Conservation (phyloP, 768 basidiomycete species). For the Lyophyllum atratum region DNA sequence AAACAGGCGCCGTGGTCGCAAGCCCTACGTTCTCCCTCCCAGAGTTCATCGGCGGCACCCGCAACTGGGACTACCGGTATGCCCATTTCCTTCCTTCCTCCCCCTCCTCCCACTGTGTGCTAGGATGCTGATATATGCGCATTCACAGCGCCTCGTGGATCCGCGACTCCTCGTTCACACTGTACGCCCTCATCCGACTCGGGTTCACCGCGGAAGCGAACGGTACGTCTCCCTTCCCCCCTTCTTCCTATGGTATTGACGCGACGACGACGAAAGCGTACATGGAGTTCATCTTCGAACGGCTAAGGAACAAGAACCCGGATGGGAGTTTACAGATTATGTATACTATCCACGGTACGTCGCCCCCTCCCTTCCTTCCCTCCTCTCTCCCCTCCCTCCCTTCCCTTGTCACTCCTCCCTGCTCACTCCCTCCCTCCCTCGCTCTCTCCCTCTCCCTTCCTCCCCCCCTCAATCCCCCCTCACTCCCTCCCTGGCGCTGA, state of each 20-base stretch:
- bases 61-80: constrained; percentile 85
- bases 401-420: too few relatives aligned
- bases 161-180: constrained; percentile 93
- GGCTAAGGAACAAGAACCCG: constrained; percentile 79
- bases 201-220: constrained; percentile 95
- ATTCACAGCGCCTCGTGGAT: constrained; percentile 76
- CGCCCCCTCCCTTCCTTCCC: not conserved
- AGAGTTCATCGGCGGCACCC: constrained; percentile 85
- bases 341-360: constrained; percentile 91
- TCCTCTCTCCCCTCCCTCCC: not conserved
- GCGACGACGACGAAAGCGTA: constrained; percentile 53
- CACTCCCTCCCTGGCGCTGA: not conserved
- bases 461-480: too few relatives aligned
- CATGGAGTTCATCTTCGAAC: constrained; percentile 89
- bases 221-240: constrained; percentile 41
- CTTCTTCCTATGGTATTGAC: not conserved
- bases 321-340: constrained; percentile 96
- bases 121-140: not conserved
- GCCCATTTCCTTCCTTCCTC: too few relatives aligned
- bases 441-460: not conserved
- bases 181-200: constrained; percentile 91
- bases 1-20: constrained; percentile 82
- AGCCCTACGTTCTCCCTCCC: constrained; percentile 95
- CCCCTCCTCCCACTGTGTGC: not conserved
- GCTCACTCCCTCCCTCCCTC: not conserved